A percentile compares a stretch with the other conserved stretches of the same genome.
These are phyloP conservation scores for Rauvolfia tetraphylla DNA, from an alignment of 257 asterid genomes.

Conservation along the genomic window DNA sequence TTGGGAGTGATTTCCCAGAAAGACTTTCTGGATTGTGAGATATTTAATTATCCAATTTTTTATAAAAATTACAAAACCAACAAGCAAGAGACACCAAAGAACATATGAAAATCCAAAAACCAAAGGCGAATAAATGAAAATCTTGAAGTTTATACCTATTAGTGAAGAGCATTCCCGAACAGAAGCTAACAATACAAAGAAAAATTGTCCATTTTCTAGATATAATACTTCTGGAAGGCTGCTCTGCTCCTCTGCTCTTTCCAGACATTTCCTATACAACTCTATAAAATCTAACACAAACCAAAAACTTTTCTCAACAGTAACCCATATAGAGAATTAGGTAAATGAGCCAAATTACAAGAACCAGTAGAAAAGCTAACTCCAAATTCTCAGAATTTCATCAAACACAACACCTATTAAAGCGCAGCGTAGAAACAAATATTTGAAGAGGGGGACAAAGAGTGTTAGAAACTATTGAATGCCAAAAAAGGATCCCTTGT, in stretches of 20 bases:
- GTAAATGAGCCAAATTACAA: slow-evolving; percentile 7
- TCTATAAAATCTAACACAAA: neutral
- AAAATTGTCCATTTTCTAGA: slow-evolving; percentile 68
- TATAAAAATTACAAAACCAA: neutral
- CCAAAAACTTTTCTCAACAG: slow-evolving; percentile 22
- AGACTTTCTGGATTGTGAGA: neutral
- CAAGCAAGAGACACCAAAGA: neutral
- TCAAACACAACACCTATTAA: neutral
- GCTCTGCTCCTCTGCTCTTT: slow-evolving; percentile 70
- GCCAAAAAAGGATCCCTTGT: slow-evolving; percentile 24
- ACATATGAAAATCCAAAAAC: neutral
- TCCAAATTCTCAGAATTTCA: slow-evolving; percentile 22
- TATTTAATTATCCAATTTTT: neutral
- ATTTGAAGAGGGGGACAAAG: slow-evolving; percentile 18
- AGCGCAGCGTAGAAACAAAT: slow-evolving; percentile 17
- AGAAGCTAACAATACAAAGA: slow-evolving; percentile 73
- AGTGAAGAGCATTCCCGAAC: slow-evolving; percentile 74
- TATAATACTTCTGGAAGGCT: slow-evolving; percentile 45
- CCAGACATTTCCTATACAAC: slow-evolving; percentile 33
- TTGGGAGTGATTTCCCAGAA: neutral
- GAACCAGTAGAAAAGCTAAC: slow-evolving; percentile 10
- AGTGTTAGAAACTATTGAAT: slow-evolving; percentile 16
- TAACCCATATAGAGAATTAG: slow-evolving; percentile 28
- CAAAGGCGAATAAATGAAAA: neutral
- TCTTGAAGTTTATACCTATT: slow-evolving; percentile 45